Evolutionary conservation across 495 filamentous ascomycete species (phyloP).

Genomic region (Lophiostoma macrostomum): DNA sequence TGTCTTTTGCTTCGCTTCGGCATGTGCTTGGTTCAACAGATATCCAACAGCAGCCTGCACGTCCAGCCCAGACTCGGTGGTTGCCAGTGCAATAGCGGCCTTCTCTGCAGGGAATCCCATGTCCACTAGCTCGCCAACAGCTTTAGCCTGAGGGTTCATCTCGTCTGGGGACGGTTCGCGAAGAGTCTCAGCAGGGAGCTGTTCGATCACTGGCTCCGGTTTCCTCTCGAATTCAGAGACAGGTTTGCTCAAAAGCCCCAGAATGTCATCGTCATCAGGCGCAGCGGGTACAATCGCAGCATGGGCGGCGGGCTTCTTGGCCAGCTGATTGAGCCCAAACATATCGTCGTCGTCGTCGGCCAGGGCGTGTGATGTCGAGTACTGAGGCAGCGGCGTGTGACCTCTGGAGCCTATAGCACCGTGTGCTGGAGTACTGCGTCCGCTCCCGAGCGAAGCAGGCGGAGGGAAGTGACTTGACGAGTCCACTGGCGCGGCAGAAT

Average conservation of each 20-base stretch:
- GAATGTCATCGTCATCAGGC: conserved; percentile 72
- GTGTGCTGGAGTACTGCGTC: conserved; percentile 26
- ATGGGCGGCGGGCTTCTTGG: conserved; percentile 43
- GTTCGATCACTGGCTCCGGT: conserved; percentile 42
- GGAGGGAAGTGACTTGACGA: conserved; percentile 59
- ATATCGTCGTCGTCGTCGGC: conserved; percentile 71
- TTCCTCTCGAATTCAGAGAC: conserved; percentile 61
- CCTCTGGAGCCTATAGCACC: conserved; percentile 6
- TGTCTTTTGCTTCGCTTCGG: conserved; percentile 62
- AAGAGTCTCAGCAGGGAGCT: conserved; percentile 14
- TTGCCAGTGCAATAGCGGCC: conserved; percentile 69
- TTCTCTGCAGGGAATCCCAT: conserved; percentile 90
- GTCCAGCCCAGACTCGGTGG: conserved; percentile 74
- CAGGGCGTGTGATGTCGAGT: background rate
- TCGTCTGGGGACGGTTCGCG: conserved; percentile 30
- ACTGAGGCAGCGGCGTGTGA: conserved; percentile 17
- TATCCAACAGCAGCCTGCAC: conserved; percentile 86
- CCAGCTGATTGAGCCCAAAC: conserved; percentile 74
- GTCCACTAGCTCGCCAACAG: conserved; percentile 86
- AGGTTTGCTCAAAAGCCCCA: conserved; percentile 81
- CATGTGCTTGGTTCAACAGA: conserved; percentile 86
- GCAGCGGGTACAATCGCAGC: conserved; percentile 33
- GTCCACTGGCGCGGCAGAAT: conserved; percentile 58
- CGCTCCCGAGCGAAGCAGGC: conserved; percentile 36
- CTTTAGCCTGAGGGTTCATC: conserved; percentile 66